Evolutionary conservation across 495 filamentous ascomycete species (phyloP), one percentile per base, ranked within the genome.

Genomic region (Aspergillus olivimuriae): DNA sequence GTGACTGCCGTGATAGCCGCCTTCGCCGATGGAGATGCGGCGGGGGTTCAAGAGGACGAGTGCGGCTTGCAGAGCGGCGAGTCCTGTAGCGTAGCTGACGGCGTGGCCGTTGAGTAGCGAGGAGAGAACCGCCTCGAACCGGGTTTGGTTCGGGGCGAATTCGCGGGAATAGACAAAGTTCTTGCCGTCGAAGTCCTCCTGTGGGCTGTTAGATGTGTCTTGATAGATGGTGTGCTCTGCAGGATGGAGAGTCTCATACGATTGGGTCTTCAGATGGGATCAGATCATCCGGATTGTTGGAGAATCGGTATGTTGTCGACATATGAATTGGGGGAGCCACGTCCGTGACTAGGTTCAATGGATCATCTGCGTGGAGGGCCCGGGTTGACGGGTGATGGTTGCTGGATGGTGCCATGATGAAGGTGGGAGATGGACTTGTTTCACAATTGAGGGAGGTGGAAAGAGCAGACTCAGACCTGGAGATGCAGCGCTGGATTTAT

Each of bases 1-100:
- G 63, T 91, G 86, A 63, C 82, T 87, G 42, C 89, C 89, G 66
- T 95, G 89, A 63, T 95, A 94, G 16, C 84, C 86, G 20, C n/a
- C n/a, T n/a, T 68, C 76, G 23, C 77, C 77, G 50, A 92, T 83
- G 48, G 83, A 76, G 23, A 95, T 72, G 30, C 78, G 76, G 23
- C 73, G 73, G 1, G 89, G 89, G 59, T 86, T 83, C 5, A 88
- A 63, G 46, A 76, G 78, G 4, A 83, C 70, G 16, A 92, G 66
- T 17, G 86, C 62, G 11, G 84, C 87, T 65, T 92, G 83, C 64
- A 92, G 86, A 41, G 87, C 83, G 0, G 84, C 73, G n/a, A 92
- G 77, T 18, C 89, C 89, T 10, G 84, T 87, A 26, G 76, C 59
- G 65, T 92, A 95, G 49, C 78, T 83, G 3, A 89, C 53, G 1